Conservation (phyloP, 1,139 yeast genomes). For the Candida buenavistaensis region DNA sequence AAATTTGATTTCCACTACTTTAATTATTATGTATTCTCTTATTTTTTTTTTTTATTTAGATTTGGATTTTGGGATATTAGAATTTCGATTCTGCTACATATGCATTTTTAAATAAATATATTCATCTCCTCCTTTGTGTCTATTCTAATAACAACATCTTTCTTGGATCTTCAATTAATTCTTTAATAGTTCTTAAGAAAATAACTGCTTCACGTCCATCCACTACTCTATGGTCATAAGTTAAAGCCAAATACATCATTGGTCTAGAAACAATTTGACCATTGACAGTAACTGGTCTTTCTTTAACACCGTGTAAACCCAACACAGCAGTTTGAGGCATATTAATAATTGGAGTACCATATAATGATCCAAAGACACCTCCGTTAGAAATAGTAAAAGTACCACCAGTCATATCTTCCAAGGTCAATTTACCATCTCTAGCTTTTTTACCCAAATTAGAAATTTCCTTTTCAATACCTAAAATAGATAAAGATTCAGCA, state of each 20-base stretch:
- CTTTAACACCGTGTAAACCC: constrained; percentile 97
- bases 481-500: constrained; percentile 85
- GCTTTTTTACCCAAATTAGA: constrained; percentile 84
- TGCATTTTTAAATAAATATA: too few species aligned
- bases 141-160: constrained; percentile 81
- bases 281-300: constrained; percentile 94
- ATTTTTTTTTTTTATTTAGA: neutral
- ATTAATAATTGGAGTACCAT: constrained; percentile 98
- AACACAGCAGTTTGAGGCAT: constrained; percentile 98
- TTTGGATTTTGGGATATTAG: too few species aligned
- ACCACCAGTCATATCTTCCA: constrained; percentile 99
- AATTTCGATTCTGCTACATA: too few species aligned
- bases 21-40: neutral
- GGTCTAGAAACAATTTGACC: constrained; percentile 98
- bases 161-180: constrained; percentile 98
- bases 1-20: neutral
- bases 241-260: constrained; percentile 99
- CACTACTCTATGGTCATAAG: constrained; percentile 96
- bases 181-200: constrained; percentile 93
- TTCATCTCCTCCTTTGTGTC: constrained; percentile 5
- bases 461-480: constrained; percentile 90
- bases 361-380: constrained; percentile 97
- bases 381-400: constrained; percentile 99
- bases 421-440: constrained; percentile 92
- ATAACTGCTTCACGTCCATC: constrained; percentile 99